Conservation (phyloP, 768 basidiomycete species). For the Mycena leptocephala region DNA sequence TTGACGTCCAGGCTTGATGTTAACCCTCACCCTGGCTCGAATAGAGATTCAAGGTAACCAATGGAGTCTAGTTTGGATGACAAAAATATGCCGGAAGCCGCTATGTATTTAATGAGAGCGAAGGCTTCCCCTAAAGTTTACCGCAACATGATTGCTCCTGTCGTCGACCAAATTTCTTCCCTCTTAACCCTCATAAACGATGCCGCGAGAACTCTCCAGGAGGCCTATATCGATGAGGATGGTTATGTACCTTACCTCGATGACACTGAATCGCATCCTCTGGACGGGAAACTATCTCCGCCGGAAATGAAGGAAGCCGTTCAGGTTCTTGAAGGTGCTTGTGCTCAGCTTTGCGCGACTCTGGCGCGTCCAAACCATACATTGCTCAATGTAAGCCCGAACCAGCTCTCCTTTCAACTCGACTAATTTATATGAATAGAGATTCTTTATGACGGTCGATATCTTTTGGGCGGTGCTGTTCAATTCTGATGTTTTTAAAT, state of each 20-base stretch:
- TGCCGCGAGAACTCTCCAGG: conserved; percentile 34
- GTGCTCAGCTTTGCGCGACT: conserved; percentile 44
- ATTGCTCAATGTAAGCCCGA: conserved; percentile 39
- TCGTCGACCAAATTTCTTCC: conserved; percentile 25
- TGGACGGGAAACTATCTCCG: conserved; percentile 35
- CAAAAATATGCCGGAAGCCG: neutral
- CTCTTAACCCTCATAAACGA: conserved; percentile 35
- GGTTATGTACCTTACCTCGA: conserved; percentile 39
- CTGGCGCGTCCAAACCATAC: conserved; percentile 43
- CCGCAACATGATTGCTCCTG: neutral
- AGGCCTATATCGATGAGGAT: conserved; percentile 23
- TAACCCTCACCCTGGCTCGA: neutral
- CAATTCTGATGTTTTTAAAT: neutral
- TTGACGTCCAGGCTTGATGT: neutral
- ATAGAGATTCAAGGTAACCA: neutral
- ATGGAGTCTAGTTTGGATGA: neutral
- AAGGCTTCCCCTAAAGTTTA: neutral
- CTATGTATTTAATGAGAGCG: neutral
- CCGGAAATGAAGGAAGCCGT: conserved; percentile 41
- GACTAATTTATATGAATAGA: neutral
- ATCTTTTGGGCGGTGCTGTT: too few species aligned
- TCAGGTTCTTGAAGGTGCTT: conserved; percentile 47
- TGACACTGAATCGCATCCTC: conserved; percentile 39
- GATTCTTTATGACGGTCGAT: conserved; percentile 28
- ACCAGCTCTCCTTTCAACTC: neutral